Base-by-base conservation (phyloP, 257 asterid genomes). In the Lavandula angustifolia region DNA sequence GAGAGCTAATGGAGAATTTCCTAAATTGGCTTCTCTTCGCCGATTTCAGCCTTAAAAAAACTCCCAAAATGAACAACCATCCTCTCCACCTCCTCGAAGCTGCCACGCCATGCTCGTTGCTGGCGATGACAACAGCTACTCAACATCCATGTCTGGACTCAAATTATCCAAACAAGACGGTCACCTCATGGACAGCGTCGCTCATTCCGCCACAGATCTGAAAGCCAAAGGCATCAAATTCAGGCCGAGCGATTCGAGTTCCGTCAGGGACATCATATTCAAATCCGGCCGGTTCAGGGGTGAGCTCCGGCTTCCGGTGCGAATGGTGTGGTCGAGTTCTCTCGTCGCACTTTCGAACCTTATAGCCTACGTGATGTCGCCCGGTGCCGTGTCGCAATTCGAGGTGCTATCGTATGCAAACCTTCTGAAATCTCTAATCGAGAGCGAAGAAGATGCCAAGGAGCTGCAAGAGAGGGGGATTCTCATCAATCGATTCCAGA, bases 1-100 rank as follows among this genome's bases (percentile, higher is more conserved):
- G 10, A n/a, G 62, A 22, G 10, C 11, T 66, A 38, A 41, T 65
- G 0, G 10, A 16, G 9, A 32, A 33, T 46, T 66, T 53, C 47
- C 10, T 16, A 1, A 42, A 66, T 10, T 66, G 71, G 62, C 14
- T 66, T 12, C 53, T 65, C 17, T 22, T 12, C 32, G 53, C 32
- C 3, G 70, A 65, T 7, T 52, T 65, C 62, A 40, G 27, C 1
- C 42, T 11, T 22, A 22, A 7, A n/a, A 3, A 2, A 13, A 6
- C 12, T 1, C 16, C 4, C 7, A 3, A 0, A 4, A 35, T 4
- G 2, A 9, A 9, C 14, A 41, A 10, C 0, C 17, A 6, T 4
- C 67, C 73, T 6, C 67, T 49, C 46, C 67, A 68, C 58, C 52
- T 68, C n/a, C 60, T 69, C 1, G 68, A 69, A 60, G 74, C 68